These are phyloP conservation scores for Trichothecium roseum DNA, from an alignment of 2,329 filamentous ascomycete genomes.

Conservation along the genomic window DNA sequence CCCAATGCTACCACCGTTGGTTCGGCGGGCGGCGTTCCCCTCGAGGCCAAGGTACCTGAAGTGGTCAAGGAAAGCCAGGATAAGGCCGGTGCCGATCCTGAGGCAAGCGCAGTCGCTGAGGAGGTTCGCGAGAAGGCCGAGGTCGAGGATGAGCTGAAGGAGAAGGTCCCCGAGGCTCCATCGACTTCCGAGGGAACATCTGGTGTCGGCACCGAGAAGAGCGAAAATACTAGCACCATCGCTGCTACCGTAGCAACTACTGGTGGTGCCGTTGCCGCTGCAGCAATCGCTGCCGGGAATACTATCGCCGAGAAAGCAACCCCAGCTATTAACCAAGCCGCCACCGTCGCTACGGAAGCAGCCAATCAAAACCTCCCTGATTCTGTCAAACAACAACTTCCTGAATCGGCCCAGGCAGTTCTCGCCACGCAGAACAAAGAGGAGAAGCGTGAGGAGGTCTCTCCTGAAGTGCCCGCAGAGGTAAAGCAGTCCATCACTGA, in stretches of 20 bases:
- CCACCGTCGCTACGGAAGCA: slow-evolving; percentile 24
- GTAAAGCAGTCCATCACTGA: slow-evolving; percentile 48
- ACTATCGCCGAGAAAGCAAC: slow-evolving; percentile 18
- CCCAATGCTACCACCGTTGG: slow-evolving; percentile 55
- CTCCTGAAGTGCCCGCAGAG: slow-evolving; percentile 41
- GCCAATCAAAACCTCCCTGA: slow-evolving; percentile 41
- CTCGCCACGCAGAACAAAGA: slow-evolving; percentile 33
- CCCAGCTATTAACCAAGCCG: slow-evolving; percentile 21
- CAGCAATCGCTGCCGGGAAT: slow-evolving; percentile 25
- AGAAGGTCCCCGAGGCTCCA: slow-evolving; percentile 51
- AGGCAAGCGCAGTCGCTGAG: slow-evolving; percentile 54
- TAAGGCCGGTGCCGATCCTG: slow-evolving; percentile 52
- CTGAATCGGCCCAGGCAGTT: slow-evolving; percentile 37
- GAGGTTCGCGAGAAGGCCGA: slow-evolving; percentile 63
- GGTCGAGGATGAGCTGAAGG: slow-evolving; percentile 60
- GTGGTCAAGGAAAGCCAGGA: slow-evolving; percentile 64
- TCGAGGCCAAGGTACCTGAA: slow-evolving; percentile 42
- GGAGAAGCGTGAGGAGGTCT: slow-evolving; percentile 30
- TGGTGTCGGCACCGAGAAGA: slow-evolving; percentile 41
- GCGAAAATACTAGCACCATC: slow-evolving; percentile 30
- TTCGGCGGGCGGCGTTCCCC: slow-evolving; percentile 57
- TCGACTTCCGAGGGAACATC: slow-evolving; percentile 46
- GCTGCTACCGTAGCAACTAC: slow-evolving; percentile 27
- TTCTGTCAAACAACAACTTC: slow-evolving; percentile 39
- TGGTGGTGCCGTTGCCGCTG: slow-evolving; percentile 23